Base-by-base conservation (phyloP, 306 rosid species). In the Dicorynia guianensis region DNA sequence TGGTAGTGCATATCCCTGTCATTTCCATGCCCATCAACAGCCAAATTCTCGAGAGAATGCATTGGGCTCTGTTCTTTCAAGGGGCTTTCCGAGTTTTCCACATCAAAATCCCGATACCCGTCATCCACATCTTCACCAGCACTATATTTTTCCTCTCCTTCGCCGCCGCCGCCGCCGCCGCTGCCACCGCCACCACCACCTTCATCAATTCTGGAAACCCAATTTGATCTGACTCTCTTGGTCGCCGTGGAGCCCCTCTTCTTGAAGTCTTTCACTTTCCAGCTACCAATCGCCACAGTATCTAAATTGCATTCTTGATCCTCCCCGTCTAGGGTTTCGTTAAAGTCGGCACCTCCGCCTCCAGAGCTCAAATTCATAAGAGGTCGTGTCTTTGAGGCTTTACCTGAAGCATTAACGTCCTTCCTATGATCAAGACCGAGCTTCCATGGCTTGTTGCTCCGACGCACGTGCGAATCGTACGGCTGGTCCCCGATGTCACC, bases 401-500 rank as follows among this genome's bases (percentile, higher is more conserved):
- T 92, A 67, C 82, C 93, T 71, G 90, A 50, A 63, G 58, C 76
- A 71, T 60, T 81, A 3, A 73, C 34, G 34, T 76, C 79, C 70
- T 62, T 83, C 47, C 79, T 85, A 17, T 64, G 77, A 25, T 86
- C 93, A 68, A 83, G 53, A 18, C 83, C 39, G 1, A 85, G 77
- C 85, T 85, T 89, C 98, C 97, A 95, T 0, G 80, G 89, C 85
- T 90, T 95, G 25, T 72, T 20, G 72, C 72, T 67, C 35, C 97
- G 96, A 15, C 97, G 97, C 14, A 67, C 64, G 17, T 86, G 89
- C 59, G 96, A 81, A 50, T 95, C 97, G 76, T 87, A 90, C 42
- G 88, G 88, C 71, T 83, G 97, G 87, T 92, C 97, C 18, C 93
- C 99, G 86, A 95, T 92, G 72, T 95, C 97, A 46, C 97, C 99